phyloP scores from a whole-genome alignment of 192 early-diverging fungal genomes.

The Backusella luteola region DNA sequence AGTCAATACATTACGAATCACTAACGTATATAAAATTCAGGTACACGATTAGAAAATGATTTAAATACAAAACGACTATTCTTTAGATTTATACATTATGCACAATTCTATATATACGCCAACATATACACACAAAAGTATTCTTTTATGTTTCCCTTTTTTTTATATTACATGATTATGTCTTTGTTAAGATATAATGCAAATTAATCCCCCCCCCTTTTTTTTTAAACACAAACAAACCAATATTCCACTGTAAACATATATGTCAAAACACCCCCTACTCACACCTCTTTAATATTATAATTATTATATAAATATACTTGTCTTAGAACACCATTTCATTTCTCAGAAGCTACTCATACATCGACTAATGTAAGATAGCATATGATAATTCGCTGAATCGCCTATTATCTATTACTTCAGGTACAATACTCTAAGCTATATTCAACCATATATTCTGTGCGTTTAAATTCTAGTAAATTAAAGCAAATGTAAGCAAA shows the following conservation, averaged over 20 bases:
- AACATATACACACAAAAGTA: background rate
- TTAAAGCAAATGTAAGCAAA: no score
- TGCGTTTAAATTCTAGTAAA: no score
- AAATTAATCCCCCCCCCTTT: background rate
- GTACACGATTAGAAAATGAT: constrained; percentile 5
- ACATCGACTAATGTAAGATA: no score
- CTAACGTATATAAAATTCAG: background rate
- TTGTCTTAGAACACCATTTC: background rate
- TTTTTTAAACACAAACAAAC: background rate
- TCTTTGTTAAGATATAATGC: background rate
- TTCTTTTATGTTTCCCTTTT: no score
- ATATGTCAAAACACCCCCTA: background rate
- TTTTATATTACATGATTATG: background rate
- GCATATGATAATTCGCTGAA: no score
- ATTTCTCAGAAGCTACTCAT: background rate
- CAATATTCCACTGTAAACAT: background rate
- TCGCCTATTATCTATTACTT: no score
- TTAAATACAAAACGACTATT: background rate
- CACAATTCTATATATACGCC: background rate
- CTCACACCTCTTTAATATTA: background rate
- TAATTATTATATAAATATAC: background rate
- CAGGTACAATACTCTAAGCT: no score
- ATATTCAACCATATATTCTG: no score
- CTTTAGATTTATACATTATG: background rate
- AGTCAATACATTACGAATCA: background rate